Conservation (phyloP, 371 early-diverging fungal genomes). For the Mucor indicus region DNA sequence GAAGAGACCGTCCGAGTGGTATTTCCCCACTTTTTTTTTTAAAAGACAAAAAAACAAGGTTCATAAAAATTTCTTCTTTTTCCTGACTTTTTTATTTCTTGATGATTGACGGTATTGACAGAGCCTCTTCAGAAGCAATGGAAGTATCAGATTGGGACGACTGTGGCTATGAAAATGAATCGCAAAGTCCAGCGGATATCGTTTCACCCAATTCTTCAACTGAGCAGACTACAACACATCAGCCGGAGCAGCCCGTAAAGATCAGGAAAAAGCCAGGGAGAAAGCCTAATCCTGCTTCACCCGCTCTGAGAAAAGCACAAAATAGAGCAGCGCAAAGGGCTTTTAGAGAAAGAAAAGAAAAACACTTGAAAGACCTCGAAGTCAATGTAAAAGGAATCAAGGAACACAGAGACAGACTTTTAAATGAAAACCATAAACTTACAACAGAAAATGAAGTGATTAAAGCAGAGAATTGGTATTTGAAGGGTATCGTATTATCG, state of each 20-base stretch:
- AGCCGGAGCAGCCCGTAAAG: constrained; percentile 9
- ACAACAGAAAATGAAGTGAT: constrained; percentile 48
- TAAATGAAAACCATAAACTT: constrained; percentile 49
- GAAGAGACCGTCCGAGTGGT: too few species aligned
- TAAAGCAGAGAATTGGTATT: constrained; percentile 57
- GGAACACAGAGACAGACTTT: constrained; percentile 43
- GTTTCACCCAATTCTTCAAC: too few species aligned
- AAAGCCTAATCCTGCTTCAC: constrained; percentile 71
- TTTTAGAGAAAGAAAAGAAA: constrained; percentile 75
- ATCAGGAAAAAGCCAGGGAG: constrained; percentile 75
- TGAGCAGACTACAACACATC: too few species aligned
- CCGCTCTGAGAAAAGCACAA: constrained; percentile 72
- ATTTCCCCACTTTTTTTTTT: too few species aligned
- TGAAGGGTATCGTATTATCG: constrained; percentile 51
- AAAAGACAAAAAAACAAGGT: too few species aligned
- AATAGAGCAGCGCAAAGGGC: constrained; percentile 80
- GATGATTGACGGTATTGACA: too few species aligned
- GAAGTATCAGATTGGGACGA: too few species aligned
- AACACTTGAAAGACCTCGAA: constrained; percentile 65
- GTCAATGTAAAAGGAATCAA: constrained; percentile 55
- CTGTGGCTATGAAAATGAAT: too few species aligned
- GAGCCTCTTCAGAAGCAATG: too few species aligned
- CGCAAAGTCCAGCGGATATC: too few species aligned
- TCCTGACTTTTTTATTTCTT: too few species aligned
- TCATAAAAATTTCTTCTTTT: too few species aligned